Percentiles rank a stretch among this genome's conserved stretches.
Conservation (phyloP, 495 filamentous ascomycete species). For the Podospora sp. region DNA sequence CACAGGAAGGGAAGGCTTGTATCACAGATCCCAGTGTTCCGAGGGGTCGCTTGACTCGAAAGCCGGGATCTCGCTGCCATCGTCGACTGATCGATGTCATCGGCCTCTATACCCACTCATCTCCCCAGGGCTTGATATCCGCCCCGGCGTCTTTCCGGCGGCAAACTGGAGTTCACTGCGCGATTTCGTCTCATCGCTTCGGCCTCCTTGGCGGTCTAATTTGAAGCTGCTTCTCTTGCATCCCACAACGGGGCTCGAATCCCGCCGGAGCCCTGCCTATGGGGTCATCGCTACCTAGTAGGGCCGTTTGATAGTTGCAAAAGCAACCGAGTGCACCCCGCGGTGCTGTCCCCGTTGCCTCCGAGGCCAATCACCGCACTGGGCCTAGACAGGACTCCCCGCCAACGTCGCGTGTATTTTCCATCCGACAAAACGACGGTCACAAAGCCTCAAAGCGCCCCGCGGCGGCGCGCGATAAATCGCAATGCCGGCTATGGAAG, state of each 20-base stretch:
- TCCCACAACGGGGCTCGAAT: conserved; percentile 19
- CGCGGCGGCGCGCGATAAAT: conserved; percentile 19
- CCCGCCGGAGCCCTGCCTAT: conserved; percentile 16
- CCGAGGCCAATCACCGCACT: conserved; percentile 21
- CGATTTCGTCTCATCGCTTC: conserved; percentile 4
- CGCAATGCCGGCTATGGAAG: conserved; percentile 10
- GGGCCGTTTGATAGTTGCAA: conserved; percentile 33
- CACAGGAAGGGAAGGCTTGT: neutral
- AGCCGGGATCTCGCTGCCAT: neutral
- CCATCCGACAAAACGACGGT: conserved; percentile 35
- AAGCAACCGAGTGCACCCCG: conserved; percentile 23
- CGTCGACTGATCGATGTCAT: neutral
- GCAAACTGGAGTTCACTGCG: conserved; percentile 6
- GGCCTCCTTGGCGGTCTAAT: neutral
- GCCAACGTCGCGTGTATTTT: conserved; percentile 18
- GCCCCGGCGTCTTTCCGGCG: conserved; percentile 3
- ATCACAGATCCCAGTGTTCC: neutral
- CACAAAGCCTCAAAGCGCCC: conserved; percentile 27
- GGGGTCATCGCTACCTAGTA: conserved; percentile 30
- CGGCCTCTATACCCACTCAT: neutral
- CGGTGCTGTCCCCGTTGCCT: conserved; percentile 8
- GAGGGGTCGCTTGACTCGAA: neutral
- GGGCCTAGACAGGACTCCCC: conserved; percentile 16
- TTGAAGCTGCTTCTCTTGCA: conserved; percentile 3
- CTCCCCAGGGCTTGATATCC: neutral